Evolutionary conservation across 164 flowering plant genomes (phyloP), one percentile per base, ranked within the genome.

Genomic region (Cinnamomum chago): DNA sequence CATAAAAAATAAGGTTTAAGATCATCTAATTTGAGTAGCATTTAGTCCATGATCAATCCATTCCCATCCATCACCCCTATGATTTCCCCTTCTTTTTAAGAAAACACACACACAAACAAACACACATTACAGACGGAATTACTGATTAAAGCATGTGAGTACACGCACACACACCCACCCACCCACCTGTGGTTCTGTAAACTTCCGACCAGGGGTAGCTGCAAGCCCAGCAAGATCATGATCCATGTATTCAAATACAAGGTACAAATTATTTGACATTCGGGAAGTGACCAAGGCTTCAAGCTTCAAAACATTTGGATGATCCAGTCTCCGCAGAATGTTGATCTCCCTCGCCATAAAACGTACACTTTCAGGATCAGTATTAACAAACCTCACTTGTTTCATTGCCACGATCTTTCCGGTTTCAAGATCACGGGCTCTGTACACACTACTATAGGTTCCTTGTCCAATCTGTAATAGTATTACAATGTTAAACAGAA

Each of bases 271-370:
- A 83, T 91, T 85, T 50, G 98, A 94, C 91, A 89, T 90, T 80
- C 94, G 84, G 60, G 98, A 94, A 22, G 97, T 90, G 47, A 94
- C 93, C 50, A 94, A 80, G 72, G 97, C 97, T 82, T 94, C 97
- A 71, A 95, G 80, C 78, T 95, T 95, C 76, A 95, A 88, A 67
- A 95, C 81, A 83, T 95, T 95, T 67, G 95, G 95, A 83, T 95
- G 99, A 79, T 95, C 92, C 82, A 95, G 97, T 79, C 87, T 82
- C 18, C 99, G 97, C 67, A 95, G 80, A 79, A 92, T 87, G 70
- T 84, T 88, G 76, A 95, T 93, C 83, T 95, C 99, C 84, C 99
- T 89, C 51, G 99, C 97, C 99, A 95, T 95, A 80, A 93, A 93
- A 51, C 92, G 91, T 72, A 93, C 98, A 81, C 98, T 92, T 83